Percentiles rank a stretch among this genome's conserved stretches.
Conservation (phyloP, 2,329 filamentous ascomycete species). For the Alternaria panax region DNA sequence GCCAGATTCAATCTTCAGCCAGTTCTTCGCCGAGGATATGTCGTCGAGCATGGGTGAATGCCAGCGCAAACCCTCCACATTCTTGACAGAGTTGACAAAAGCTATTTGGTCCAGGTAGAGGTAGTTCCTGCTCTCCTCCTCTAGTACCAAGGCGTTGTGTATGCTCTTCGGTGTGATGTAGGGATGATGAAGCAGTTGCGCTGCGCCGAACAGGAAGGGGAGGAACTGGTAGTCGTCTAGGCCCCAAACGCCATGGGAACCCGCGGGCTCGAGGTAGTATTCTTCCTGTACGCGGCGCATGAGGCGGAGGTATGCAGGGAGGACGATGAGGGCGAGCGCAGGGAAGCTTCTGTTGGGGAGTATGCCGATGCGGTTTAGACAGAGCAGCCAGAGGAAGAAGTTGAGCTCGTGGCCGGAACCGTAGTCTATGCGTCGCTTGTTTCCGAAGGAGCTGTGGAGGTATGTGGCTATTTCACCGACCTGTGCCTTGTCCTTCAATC, state of each 20-base stretch:
- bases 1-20: constrained; percentile 90
- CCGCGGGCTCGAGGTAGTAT: constrained; percentile 89
- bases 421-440: constrained; percentile 84
- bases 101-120: constrained; percentile 91
- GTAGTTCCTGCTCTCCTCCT: constrained; percentile 84
- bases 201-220: constrained; percentile 60
- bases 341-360: constrained; percentile 73
- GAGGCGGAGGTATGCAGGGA: constrained; percentile 80
- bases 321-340: constrained; percentile 77
- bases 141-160: constrained; percentile 85
- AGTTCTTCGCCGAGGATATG: constrained; percentile 87
- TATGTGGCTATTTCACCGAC: constrained; percentile 80
- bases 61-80: constrained; percentile 91
- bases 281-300: constrained; percentile 90
- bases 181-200: constrained; percentile 70
- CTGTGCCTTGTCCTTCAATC: constrained; percentile 60
- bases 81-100: constrained; percentile 97
- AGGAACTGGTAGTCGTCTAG: constrained; percentile 63
- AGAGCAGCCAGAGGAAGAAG: constrained; percentile 96
- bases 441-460: constrained; percentile 83
- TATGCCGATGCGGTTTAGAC: constrained; percentile 79
- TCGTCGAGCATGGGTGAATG: constrained; percentile 98
- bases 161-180: constrained; percentile 66
- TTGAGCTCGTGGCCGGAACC: constrained; percentile 97
- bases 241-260: constrained; percentile 62